Conservation (phyloP, 805 yeast species). For the Phaffomyces opuntiae region DNA sequence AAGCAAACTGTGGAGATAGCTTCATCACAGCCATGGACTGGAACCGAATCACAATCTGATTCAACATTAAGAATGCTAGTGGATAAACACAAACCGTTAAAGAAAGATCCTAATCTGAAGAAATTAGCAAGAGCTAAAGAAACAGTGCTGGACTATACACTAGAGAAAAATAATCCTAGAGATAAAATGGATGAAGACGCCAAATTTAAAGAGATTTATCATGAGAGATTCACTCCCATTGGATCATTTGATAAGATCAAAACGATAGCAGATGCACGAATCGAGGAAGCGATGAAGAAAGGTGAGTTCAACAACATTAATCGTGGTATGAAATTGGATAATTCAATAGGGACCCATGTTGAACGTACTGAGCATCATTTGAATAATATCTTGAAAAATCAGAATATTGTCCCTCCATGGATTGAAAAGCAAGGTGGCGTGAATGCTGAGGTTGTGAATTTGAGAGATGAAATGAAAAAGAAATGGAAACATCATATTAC, state of each 20-base stretch:
- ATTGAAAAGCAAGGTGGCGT: slow-evolving; percentile 68
- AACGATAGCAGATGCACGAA: slow-evolving; percentile 67
- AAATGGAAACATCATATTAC: slow-evolving; percentile 29
- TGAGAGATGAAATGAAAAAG: slow-evolving; percentile 38
- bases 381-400: slow-evolving; percentile 67
- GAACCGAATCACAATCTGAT: slow-evolving; percentile 42
- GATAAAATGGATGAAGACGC: slow-evolving; percentile 32
- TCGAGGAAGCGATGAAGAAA: slow-evolving; percentile 63
- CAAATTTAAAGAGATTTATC: slow-evolving; percentile 50
- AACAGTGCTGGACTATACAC: slow-evolving; percentile 50
- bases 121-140: slow-evolving; percentile 60
- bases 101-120: slow-evolving; percentile 21
- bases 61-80: slow-evolving; percentile 46
- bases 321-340: slow-evolving; percentile 55
- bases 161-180: slow-evolving; percentile 27
- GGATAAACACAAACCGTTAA: slow-evolving; percentile 40
- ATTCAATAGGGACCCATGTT: slow-evolving; percentile 43
- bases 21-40: slow-evolving; percentile 49
- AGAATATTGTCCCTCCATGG: slow-evolving; percentile 87
- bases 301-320: slow-evolving; percentile 62
- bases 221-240: slow-evolving; percentile 46
- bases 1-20: slow-evolving; percentile 44
- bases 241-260: slow-evolving; percentile 39
- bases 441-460: slow-evolving; percentile 36
- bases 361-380: slow-evolving; percentile 72